Percentiles rank a stretch among this genome's conserved stretches.
Conservation (phyloP, 2,329 filamentous ascomycete genomes). For the Trichophyton rubrum region DNA sequence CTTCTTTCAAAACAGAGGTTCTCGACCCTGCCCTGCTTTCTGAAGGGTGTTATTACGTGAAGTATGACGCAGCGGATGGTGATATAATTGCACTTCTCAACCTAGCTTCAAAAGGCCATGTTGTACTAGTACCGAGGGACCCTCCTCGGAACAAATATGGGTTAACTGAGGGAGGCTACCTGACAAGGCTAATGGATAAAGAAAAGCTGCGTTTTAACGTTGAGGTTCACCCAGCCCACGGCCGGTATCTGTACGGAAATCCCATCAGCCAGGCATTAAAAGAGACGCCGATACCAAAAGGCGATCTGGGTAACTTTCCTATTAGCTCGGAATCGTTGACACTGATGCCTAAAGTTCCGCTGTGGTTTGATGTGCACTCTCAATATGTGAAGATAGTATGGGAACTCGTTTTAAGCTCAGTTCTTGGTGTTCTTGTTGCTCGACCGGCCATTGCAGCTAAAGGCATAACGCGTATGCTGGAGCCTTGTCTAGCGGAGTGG, state of each 20-base stretch:
- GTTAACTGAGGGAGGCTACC: constrained; percentile 35
- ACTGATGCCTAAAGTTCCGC: constrained; percentile 25
- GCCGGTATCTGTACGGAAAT: constrained; percentile 30
- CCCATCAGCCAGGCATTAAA: constrained; percentile 19
- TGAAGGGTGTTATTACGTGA: constrained; percentile 21
- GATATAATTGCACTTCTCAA: constrained; percentile 34
- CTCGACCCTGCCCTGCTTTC: constrained; percentile 30
- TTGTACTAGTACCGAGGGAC: constrained; percentile 28
- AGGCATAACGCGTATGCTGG: constrained; percentile 27
- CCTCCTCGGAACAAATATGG: constrained; percentile 35
- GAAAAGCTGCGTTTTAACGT: constrained; percentile 31
- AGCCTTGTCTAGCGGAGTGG: constrained; percentile 31
- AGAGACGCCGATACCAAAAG: constrained; percentile 20
- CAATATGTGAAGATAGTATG: constrained; percentile 27
- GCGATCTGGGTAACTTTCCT: constrained; percentile 10
- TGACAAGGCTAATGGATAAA: constrained; percentile 37
- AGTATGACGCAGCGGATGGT: constrained; percentile 31
- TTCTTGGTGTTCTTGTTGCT: constrained; percentile 31
- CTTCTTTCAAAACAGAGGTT: constrained; percentile 30
- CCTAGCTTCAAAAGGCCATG: constrained; percentile 25
- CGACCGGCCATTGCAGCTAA: constrained; percentile 29
- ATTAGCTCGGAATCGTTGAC: neutral
- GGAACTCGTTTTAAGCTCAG: constrained; percentile 31
- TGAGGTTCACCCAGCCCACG: constrained; percentile 25
- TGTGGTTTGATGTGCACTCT: constrained; percentile 40